Conservation (phyloP, 164 flowering plant species). For the Umbellularia californica region DNA sequence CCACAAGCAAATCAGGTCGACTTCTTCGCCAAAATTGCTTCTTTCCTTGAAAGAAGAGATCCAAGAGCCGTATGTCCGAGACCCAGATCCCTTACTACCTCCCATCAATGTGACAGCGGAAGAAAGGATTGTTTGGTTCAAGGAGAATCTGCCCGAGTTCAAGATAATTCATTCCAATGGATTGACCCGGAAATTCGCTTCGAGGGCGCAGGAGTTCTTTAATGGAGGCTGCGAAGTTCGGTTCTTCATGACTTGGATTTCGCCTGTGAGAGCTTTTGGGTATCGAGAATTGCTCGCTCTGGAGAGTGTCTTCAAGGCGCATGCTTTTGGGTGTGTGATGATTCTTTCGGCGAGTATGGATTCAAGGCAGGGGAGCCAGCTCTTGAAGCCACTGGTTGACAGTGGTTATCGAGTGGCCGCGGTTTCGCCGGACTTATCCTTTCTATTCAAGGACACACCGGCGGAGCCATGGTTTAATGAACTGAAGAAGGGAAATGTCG, state of each 20-base stretch:
- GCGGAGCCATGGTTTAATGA: constrained; percentile 62
- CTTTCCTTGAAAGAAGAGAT: constrained; percentile 14
- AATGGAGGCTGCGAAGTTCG: constrained; percentile 32
- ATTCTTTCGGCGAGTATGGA: constrained; percentile 65
- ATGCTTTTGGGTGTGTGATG: constrained; percentile 65
- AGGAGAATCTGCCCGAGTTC: constrained; percentile 18
- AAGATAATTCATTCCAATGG: constrained; percentile 27
- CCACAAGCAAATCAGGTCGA: background rate
- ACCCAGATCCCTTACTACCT: constrained; percentile 13
- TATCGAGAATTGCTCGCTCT: constrained; percentile 48
- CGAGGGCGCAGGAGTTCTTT: constrained; percentile 27
- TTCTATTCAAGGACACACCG: constrained; percentile 55
- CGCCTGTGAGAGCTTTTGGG: constrained; percentile 43
- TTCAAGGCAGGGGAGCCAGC: constrained; percentile 33
- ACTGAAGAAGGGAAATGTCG: constrained; percentile 32
- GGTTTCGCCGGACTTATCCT: constrained; percentile 50
- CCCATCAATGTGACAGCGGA: constrained; percentile 19
- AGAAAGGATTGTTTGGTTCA: constrained; percentile 28
- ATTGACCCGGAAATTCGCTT: constrained; percentile 18
- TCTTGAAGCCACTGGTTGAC: constrained; percentile 45
- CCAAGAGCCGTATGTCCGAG: constrained; percentile 1
- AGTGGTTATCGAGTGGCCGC: constrained; percentile 44
- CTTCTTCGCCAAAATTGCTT: constrained; percentile 4
- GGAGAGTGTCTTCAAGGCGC: constrained; percentile 64
- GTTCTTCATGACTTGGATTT: constrained; percentile 92